Percentiles rank a stretch among this genome's conserved stretches.
These are phyloP conservation scores for Radiomyces spectabilis DNA, from an alignment of 192 early-diverging fungal genomes.

Conservation along the genomic window DNA sequence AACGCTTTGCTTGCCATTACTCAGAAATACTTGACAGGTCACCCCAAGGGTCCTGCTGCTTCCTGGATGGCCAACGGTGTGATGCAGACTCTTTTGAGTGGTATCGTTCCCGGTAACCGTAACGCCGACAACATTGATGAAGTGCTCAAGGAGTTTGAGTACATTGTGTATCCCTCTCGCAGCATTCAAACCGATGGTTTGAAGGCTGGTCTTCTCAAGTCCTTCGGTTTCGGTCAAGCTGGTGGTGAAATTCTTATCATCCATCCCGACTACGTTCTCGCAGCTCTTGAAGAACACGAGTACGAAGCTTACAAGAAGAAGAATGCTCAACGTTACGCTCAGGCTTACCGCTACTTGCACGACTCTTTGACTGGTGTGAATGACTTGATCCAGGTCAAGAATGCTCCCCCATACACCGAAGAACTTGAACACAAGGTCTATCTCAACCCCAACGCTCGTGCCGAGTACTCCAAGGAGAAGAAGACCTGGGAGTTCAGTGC, in stretches of 20 bases:
- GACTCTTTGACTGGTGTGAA: constrained; percentile 75
- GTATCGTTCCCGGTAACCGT: constrained; percentile 89
- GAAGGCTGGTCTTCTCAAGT: constrained; percentile 87
- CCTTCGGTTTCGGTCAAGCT: constrained; percentile 93
- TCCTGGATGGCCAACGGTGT: constrained; percentile 96
- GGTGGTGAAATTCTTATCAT: constrained; percentile 83
- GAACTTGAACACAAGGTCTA: constrained; percentile 76
- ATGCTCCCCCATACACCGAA: constrained; percentile 75
- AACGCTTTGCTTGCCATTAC: constrained; percentile 72
- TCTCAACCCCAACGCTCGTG: constrained; percentile 82
- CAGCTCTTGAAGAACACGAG: constrained; percentile 57
- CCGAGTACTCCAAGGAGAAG: constrained; percentile 64
- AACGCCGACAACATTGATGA: constrained; percentile 82
- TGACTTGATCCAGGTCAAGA: constrained; percentile 84
- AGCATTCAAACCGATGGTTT: constrained; percentile 86
- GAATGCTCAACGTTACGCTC: constrained; percentile 63
- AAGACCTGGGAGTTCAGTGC: constrained; percentile 63
- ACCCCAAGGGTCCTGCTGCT: constrained; percentile 94
- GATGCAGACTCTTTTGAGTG: constrained; percentile 75
- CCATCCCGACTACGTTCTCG: constrained; percentile 83
- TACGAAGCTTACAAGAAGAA: constrained; percentile 65
- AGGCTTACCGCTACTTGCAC: constrained; percentile 86
- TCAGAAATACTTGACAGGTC: constrained; percentile 94
- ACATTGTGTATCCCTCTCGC: constrained; percentile 76
- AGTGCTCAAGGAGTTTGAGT: constrained; percentile 65